Percentiles rank a stretch among this genome's conserved stretches.
phyloP scores from a whole-genome alignment of 179 eudicot genomes.

The Drosera spatulata region DNA sequence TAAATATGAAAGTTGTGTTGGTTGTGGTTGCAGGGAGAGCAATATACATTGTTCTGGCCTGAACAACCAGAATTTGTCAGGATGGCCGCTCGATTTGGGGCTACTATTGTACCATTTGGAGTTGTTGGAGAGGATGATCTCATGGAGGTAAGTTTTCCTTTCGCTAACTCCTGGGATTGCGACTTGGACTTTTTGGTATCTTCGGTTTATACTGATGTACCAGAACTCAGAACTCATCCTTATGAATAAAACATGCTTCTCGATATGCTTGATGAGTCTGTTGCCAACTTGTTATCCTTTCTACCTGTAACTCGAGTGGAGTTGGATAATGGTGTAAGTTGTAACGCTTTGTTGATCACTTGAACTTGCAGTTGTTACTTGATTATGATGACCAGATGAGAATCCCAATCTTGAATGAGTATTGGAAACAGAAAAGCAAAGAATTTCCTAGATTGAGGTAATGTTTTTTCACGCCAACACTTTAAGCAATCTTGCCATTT shows the following conservation, averaged over 20 bases:
- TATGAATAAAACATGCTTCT: too few species aligned
- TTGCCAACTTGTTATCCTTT: too few species aligned
- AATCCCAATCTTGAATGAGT: conserved; percentile 26
- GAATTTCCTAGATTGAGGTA: conserved; percentile 38
- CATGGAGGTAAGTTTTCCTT: conserved; percentile 38
- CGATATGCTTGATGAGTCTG: too few species aligned
- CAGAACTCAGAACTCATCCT: too few species aligned
- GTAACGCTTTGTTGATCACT: too few species aligned
- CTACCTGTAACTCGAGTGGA: too few species aligned
- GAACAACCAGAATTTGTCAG: conserved; percentile 81
- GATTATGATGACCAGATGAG: conserved; percentile 16
- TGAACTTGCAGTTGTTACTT: too few species aligned
- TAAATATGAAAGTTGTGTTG: not conserved
- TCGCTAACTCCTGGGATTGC: too few species aligned
- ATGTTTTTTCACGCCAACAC: not conserved
- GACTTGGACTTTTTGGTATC: too few species aligned
- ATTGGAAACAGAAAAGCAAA: conserved; percentile 11
- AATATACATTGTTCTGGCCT: conserved; percentile 74
- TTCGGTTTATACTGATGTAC: too few species aligned
- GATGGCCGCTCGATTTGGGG: conserved; percentile 85
- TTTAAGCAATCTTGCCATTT: not conserved
- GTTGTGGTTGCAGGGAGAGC: conserved; percentile 59
- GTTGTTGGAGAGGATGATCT: conserved; percentile 86
- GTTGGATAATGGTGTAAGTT: too few species aligned
- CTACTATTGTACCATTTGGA: conserved; percentile 85